A percentile compares a stretch with the other conserved stretches of the same genome.
These are phyloP conservation scores for Leptoxyphium fumago DNA, from an alignment of 2,329 filamentous ascomycete genomes.

Conservation along the genomic window DNA sequence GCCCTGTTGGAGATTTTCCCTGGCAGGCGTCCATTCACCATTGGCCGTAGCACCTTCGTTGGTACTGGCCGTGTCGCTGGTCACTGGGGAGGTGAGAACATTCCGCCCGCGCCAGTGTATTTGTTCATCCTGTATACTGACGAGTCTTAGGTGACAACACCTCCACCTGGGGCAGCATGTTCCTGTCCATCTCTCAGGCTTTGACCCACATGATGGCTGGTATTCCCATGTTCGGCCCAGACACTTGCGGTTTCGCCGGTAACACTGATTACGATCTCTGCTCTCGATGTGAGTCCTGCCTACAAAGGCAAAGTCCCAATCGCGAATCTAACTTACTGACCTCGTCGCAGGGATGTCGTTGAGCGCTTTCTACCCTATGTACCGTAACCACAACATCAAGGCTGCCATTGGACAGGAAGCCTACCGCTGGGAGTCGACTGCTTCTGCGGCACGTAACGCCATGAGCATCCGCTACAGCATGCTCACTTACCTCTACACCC, in stretches of 20 bases:
- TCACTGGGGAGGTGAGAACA: slow-evolving; percentile 13
- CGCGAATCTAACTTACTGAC: too few relatives aligned
- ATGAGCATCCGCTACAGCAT: slow-evolving; percentile 56
- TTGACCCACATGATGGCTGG: slow-evolving; percentile 13
- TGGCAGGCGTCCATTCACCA: slow-evolving; percentile 13
- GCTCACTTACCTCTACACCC: slow-evolving; percentile 59
- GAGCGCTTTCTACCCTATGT: slow-evolving; percentile 61
- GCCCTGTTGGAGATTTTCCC: slow-evolving; percentile 12
- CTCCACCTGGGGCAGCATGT: slow-evolving; percentile 13
- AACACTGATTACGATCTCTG: slow-evolving; percentile 17
- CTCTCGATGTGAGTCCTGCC: slow-evolving; percentile 10
- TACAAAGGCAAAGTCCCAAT: too few relatives aligned
- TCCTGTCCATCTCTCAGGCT: slow-evolving; percentile 14
- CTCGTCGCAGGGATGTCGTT: slow-evolving; percentile 9
- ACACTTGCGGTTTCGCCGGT: slow-evolving; percentile 15
- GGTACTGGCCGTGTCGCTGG: slow-evolving; percentile 9
- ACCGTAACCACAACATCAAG: slow-evolving; percentile 56
- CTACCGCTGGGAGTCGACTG: slow-evolving; percentile 49
- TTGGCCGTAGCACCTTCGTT: slow-evolving; percentile 12
- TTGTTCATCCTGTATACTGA: too few relatives aligned
- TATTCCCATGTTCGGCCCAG: slow-evolving; percentile 16
- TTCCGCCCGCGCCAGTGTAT: neutral
- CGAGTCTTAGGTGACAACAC: slow-evolving; percentile 8
- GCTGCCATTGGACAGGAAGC: slow-evolving; percentile 49
- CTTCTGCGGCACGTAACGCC: slow-evolving; percentile 43